Evolutionary conservation across 305 asterid species (phyloP), one percentile per base, ranked within the genome.

Genomic region (Euphrasia arctica): DNA sequence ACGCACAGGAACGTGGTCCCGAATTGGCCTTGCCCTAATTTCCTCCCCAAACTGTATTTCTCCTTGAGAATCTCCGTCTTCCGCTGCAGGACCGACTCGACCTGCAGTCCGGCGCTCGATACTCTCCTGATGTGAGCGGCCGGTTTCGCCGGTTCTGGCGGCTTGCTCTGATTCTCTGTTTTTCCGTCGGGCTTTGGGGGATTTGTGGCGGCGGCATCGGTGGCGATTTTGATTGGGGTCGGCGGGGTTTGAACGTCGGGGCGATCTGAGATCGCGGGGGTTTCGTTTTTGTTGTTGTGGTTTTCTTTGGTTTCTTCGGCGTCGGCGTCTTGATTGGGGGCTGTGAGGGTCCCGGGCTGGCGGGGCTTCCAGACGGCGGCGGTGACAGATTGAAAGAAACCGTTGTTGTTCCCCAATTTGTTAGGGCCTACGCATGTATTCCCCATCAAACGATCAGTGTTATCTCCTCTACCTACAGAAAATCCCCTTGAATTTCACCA

Each of bases 11-110:
- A 86, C 3, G 95, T 89, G 0, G 90, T 82, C 29, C 96, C 95
- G 3, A 89, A 89, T 66, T 86, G 87, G 29, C 96, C 95, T 69
- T 89, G 96, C 48, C 95, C 95, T 66, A 89, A 79, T 65, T 86
- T 89, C 82, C 70, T 86, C 64, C 92, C 96, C 56, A 80, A 12
- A 14, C 69, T 77, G 36, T 72, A 86, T 59, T 68, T 68, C 36
- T 86, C 96, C 84, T 81, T 84, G 72, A 89, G 58, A 69, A 81
- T 86, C 60, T 77, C 89, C 1, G 89, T 83, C 58, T 79, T 86
- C 48, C 93, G 73, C 67, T 79, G 89, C 56, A 89, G 65, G 62
- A 89, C 95, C 12, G 90, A 86, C 48, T 84, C 95, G 1, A 89
- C 73, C 68, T 77, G 86, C 14, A 89, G 81, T 27, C 95, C 96